Evolutionary conservation across 331 rosid genomes (phyloP), one percentile per base, ranked within the genome.

Genomic region (Rosa hybrid): DNA sequence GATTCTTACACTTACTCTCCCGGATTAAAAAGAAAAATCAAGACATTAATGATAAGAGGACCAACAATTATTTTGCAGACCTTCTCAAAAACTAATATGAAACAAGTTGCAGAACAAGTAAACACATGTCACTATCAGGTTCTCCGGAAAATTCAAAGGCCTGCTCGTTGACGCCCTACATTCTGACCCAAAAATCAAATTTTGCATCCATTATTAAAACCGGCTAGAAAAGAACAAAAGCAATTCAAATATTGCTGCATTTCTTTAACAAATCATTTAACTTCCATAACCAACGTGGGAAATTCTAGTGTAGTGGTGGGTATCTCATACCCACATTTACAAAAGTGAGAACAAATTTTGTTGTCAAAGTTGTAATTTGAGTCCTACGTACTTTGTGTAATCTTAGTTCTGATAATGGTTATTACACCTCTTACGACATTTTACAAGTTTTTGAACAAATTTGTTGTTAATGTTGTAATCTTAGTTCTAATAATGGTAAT

Each of bases 141-240:
- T 2, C 7, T 34, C 46, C 2, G 64, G 63, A 34, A 77, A 77
- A 76, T 45, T 76, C 62, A 48, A 45, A 62, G 72, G 8, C 45
- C 46, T 25, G 39, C 72, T 30, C 20, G 44, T 49, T 18, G 39
- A 65, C 42, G 39, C 62, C 49, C 48, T 17, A 16, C 13, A 63
- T 21, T 44, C 60, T 30, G 73, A 48, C 72, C 23, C 63, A 48
- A 77, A 64, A 67, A 27, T 48, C 41, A 77, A 20, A 77, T 63
- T 45, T 18, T 17, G 48, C 23, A 30, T 18, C 5, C 77, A 73
- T 7, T 4, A 30, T 17, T 25, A 11, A 18, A 49, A 27, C 48
- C 71, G 39, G 39, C 49, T 12, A 46, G 10, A 45, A 76, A 17
- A 44, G 48, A 23, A 59, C 21, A 60, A 12, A 60, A 17, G 41